Evolutionary conservation across 2,329 filamentous ascomycete species (phyloP).

Genomic region (Sporothrix luriei): DNA sequence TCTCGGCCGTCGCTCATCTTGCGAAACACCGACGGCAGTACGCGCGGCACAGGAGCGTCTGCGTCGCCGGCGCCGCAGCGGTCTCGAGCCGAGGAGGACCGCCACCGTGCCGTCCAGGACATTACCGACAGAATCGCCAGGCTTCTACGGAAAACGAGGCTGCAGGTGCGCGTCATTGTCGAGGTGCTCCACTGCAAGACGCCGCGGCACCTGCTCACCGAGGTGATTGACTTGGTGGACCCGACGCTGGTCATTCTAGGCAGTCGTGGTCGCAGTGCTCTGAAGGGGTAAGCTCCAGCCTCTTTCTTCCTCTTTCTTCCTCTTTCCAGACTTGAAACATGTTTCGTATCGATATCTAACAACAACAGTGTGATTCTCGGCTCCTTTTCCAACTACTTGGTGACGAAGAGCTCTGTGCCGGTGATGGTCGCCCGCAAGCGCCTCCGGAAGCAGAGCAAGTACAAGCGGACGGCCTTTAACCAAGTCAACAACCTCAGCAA

Average conservation of each 20-base stretch:
- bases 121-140: conserved; percentile 85
- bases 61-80: conserved; percentile 48
- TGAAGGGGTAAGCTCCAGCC: conserved; percentile 73
- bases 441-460: conserved; percentile 82
- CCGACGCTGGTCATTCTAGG: conserved; percentile 93
- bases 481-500: conserved; percentile 81
- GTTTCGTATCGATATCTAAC: conserved; percentile 29
- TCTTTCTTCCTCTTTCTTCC: conserved; percentile 33
- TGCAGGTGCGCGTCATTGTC: conserved; percentile 90
- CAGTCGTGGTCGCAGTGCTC: conserved; percentile 82
- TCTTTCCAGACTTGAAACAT: neutral
- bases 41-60: conserved; percentile 38
- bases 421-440: conserved; percentile 97
- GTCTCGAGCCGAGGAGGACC: conserved; percentile 72
- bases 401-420: conserved; percentile 93
- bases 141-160: conserved; percentile 81
- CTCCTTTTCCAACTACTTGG: conserved; percentile 95
- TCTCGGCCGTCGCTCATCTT: conserved; percentile 44
- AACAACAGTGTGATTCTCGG: conserved; percentile 78
- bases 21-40: conserved; percentile 42
- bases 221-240: conserved; percentile 91
- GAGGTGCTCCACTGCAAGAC: conserved; percentile 99
- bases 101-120: conserved; percentile 75
- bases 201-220: conserved; percentile 91
- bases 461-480: conserved; percentile 68